A percentile compares a stretch with the other conserved stretches of the same genome.
Evolutionary conservation across 306 rosid species (phyloP).

Genomic region (Elaeagnus macrophylla): DNA sequence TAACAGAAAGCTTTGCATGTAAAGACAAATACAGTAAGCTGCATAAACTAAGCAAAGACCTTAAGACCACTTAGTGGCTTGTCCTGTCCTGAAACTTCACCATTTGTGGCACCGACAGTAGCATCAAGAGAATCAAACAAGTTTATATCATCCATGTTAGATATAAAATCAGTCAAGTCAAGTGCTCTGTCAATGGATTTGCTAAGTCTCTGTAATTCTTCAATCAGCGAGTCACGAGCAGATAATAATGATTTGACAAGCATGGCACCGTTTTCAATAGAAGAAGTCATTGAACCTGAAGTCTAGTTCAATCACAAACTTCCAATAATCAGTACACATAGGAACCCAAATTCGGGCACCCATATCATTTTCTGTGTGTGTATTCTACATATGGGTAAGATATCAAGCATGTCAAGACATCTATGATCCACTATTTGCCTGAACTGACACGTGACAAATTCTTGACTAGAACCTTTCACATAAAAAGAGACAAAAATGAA

Average conservation of each 20-base stretch:
- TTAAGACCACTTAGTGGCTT: slow-evolving; percentile 61
- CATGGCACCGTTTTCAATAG: slow-evolving; percentile 34
- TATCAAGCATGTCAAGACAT: too few species aligned
- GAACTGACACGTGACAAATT: too few species aligned
- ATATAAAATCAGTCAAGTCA: slow-evolving; percentile 61
- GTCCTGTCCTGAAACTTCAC: slow-evolving; percentile 48
- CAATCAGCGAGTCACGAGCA: slow-evolving; percentile 66
- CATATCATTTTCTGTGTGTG: too few species aligned
- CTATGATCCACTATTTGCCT: too few species aligned
- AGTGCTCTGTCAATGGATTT: slow-evolving; percentile 44
- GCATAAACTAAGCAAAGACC: slow-evolving; percentile 53
- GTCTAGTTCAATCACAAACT: slow-evolving; percentile 34
- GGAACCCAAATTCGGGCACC: neutral
- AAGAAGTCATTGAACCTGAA: slow-evolving; percentile 29
- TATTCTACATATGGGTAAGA: too few species aligned
- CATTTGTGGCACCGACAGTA: slow-evolving; percentile 27
- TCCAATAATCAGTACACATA: slow-evolving; percentile 18
- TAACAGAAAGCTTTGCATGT: slow-evolving; percentile 4
- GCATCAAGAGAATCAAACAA: slow-evolving; percentile 30
- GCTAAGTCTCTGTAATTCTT: slow-evolving; percentile 62
- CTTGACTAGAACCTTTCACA: too few species aligned
- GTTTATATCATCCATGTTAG: slow-evolving; percentile 48
- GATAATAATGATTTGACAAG: slow-evolving; percentile 54
- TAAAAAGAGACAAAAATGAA: too few species aligned
- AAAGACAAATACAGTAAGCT: slow-evolving; percentile 6